Conservation (phyloP, 192 early-diverging fungal species). For the Coemansia sp. region DNA sequence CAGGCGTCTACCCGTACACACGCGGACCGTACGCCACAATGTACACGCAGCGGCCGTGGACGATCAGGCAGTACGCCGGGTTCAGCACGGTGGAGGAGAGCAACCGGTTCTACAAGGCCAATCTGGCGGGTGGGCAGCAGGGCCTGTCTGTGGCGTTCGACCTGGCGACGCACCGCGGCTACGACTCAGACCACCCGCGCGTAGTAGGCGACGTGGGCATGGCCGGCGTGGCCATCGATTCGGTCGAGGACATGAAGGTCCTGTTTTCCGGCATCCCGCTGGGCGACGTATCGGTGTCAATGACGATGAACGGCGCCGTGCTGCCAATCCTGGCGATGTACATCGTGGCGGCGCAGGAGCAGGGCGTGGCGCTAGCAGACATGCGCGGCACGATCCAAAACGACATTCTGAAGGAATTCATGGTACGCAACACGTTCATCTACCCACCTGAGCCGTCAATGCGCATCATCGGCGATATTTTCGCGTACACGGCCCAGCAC, state of each 20-base stretch:
- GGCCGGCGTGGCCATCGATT: constrained; percentile 91
- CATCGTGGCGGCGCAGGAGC: constrained; percentile 84
- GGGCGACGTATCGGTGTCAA: constrained; percentile 87
- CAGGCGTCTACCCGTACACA: constrained; percentile 85
- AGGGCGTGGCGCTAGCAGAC: constrained; percentile 76
- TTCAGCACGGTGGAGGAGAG: constrained; percentile 92
- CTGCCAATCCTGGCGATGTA: constrained; percentile 89
- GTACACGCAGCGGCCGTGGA: constrained; percentile 84
- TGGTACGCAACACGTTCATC: constrained; percentile 93
- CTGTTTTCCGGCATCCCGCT: constrained; percentile 86
- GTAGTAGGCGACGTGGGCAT: constrained; percentile 89
- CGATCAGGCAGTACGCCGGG: constrained; percentile 85
- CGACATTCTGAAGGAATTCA: constrained; percentile 92
- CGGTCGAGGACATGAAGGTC: constrained; percentile 92
- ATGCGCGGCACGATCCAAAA: constrained; percentile 89
- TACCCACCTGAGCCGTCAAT: constrained; percentile 90
- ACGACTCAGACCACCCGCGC: constrained; percentile 88
- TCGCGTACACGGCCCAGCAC: constrained; percentile 78
- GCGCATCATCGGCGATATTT: constrained; percentile 89
- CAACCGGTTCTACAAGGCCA: constrained; percentile 85
- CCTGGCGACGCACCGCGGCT: constrained; percentile 86
- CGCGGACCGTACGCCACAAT: constrained; percentile 81
- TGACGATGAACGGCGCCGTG: constrained; percentile 96
- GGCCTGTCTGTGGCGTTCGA: constrained; percentile 87
- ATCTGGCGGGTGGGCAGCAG: constrained; percentile 86